Base-by-base conservation (phyloP, 2,329 filamentous ascomycete species). In the Sporothrix protearum region DNA sequence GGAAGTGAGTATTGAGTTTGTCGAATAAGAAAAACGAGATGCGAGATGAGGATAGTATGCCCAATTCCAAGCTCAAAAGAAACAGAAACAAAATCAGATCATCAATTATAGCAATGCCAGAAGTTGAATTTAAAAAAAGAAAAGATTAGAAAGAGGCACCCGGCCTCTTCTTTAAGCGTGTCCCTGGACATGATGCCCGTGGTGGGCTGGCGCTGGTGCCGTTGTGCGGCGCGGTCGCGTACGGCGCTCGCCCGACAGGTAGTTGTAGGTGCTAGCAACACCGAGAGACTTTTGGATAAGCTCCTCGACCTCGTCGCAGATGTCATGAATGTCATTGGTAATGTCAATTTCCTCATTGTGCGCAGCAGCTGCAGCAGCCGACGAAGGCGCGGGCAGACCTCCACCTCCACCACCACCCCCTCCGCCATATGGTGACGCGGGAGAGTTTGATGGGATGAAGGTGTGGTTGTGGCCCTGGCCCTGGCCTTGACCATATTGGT, bases 221-320 rank as follows among this genome's bases (percentile, higher is more conserved):
- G 64, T 22, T n/a, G 47, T 25, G 22, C 49, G 42, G 45, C 69
- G 57, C 4, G 59, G 69, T 14, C 69, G 59, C 25, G 16, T 51
- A 5, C 71, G 68, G 30, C 67, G 71, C 69, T 73, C 71, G 22
- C 71, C 69, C 2, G 69, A 55, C 22, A 73, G 55, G 47, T 73
- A 73, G 55, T 71, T 73, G 63, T 67, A 73, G 19, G 64, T 63
- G 36, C 71, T 73, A 16, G 71, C 61, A 1, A 71, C 69, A 19
- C 71, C 71, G 12, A 73, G 69, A 1, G 63, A 45, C 42, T 64
- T 47, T 22, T 63, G 61, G 28, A 73, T 53, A 16, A 73, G 71
- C 36, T 61, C 51, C 45, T 73, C 71, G 25, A 55, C 63, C 63
- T 73, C 71, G 63, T 73, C 71, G 64, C 71, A 73, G n/a, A 73